These are phyloP conservation scores for Fusarium sp. DNA, from an alignment of 2,329 filamentous ascomycete species.

Conservation along the genomic window DNA sequence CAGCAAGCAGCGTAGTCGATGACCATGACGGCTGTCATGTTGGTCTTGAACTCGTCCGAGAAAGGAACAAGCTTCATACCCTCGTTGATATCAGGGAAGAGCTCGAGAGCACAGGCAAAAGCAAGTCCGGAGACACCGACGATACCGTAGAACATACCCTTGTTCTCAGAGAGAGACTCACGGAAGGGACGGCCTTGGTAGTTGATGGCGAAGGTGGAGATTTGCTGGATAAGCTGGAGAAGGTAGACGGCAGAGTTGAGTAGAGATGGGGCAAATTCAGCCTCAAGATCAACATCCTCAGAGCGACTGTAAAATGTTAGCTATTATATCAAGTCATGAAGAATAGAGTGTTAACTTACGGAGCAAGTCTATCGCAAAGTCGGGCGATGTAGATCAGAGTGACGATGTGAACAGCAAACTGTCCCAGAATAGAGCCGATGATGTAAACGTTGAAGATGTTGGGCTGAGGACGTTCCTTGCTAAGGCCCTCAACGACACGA, in stretches of 20 bases:
- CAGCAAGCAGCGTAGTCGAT: constrained; percentile 90
- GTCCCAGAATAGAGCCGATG: constrained; percentile 95
- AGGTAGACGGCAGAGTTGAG: constrained; percentile 98
- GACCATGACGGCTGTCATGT: constrained; percentile 86
- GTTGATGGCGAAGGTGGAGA: constrained; percentile 99
- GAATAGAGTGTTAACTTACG: constrained; percentile 67
- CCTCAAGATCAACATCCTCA: constrained; percentile 84
- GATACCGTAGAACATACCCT: constrained; percentile 98
- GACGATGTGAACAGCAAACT: constrained; percentile 94
- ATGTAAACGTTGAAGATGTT: constrained; percentile 99
- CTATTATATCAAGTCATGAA: background rate
- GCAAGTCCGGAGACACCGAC: constrained; percentile 89
- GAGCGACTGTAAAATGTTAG: constrained; percentile 57
- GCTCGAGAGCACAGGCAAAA: constrained; percentile 94
- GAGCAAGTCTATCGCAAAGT: constrained; percentile 86
- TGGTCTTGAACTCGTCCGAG: constrained; percentile 86
- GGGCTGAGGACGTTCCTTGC: constrained; percentile 95
- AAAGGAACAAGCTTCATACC: constrained; percentile 94
- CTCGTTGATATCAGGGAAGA: constrained; percentile 94
- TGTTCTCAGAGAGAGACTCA: constrained; percentile 94
- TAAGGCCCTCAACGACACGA: constrained; percentile 92
- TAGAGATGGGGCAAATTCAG: constrained; percentile 91
- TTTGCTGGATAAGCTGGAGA: constrained; percentile 97
- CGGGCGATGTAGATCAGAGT: constrained; percentile 95
- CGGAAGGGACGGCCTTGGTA: constrained; percentile 99